A percentile compares a stretch with the other conserved stretches of the same genome.
Conservation (phyloP, 2,329 filamentous ascomycete genomes). For the Pseudopithomyces maydicus region DNA sequence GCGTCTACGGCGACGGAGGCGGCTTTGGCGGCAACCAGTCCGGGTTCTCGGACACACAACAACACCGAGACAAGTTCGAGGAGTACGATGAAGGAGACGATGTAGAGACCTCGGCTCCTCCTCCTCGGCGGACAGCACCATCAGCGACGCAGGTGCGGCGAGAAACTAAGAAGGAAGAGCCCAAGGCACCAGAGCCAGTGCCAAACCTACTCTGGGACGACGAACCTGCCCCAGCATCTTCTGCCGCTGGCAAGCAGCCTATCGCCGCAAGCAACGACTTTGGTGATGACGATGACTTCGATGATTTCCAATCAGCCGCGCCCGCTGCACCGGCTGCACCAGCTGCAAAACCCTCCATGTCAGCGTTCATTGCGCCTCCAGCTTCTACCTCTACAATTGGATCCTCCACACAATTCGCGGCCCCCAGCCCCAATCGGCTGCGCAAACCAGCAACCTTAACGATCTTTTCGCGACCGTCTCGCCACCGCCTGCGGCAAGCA, state of each 20-base stretch:
- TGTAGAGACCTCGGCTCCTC: slow-evolving; percentile 59
- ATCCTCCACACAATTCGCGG: slow-evolving; percentile 72
- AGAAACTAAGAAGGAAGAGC: slow-evolving; percentile 68
- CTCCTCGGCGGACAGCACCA: slow-evolving; percentile 58
- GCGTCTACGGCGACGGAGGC: slow-evolving; percentile 93
- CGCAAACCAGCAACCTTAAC: slow-evolving; percentile 78
- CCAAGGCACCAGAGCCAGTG: slow-evolving; percentile 75
- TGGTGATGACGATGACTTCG: slow-evolving; percentile 85
- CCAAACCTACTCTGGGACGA: slow-evolving; percentile 90
- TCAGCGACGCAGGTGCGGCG: slow-evolving; percentile 42
- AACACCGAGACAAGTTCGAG: slow-evolving; percentile 79
- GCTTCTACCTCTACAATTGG: slow-evolving; percentile 55
- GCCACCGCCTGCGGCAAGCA: slow-evolving; percentile 63
- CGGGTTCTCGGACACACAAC: slow-evolving; percentile 69
- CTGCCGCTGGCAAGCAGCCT: slow-evolving; percentile 52
- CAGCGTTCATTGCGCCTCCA: slow-evolving; percentile 50
- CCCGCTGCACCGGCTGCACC: slow-evolving; percentile 49
- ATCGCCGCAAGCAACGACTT: slow-evolving; percentile 50
- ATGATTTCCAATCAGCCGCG: slow-evolving; percentile 90
- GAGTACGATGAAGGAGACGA: slow-evolving; percentile 98
- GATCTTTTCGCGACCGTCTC: slow-evolving; percentile 85
- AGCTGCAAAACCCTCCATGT: slow-evolving; percentile 64
- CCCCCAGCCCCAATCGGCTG: slow-evolving; percentile 85
- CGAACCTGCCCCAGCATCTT: slow-evolving; percentile 63
- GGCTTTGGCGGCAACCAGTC: slow-evolving; percentile 79